Conservation (phyloP, 1,284 basidiomycete genomes). For the Trichosporon faecale region DNA sequence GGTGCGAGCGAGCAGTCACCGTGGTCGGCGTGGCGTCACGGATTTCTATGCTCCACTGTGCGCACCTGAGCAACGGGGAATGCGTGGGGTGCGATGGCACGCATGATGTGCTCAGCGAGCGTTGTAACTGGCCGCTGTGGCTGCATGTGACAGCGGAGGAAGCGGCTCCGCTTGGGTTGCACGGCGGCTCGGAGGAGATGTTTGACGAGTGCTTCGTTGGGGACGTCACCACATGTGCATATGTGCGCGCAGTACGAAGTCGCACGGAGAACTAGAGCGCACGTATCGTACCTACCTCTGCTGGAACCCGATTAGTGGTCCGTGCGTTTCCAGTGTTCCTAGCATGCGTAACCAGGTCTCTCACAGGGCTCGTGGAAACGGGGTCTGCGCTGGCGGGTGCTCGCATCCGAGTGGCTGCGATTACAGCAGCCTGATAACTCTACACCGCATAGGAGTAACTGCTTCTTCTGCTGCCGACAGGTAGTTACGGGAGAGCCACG, state of each 20-base stretch:
- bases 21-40: background rate
- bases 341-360: background rate
- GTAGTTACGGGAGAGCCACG: background rate
- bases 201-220: background rate
- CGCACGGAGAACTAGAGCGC: background rate
- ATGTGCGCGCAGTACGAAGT: background rate
- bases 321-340: background rate
- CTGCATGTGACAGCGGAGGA: background rate
- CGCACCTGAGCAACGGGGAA: background rate
- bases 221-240: background rate
- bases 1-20: background rate
- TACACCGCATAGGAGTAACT: background rate
- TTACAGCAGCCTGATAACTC: background rate
- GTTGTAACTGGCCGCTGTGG: background rate
- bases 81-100: background rate
- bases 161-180: no score
- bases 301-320: background rate
- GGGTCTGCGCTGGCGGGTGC: background rate
- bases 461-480: background rate
- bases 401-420: no score
- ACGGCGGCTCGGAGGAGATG: background rate
- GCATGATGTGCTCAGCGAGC: background rate
- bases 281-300: background rate
- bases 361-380: background rate
- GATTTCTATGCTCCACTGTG: background rate